A percentile compares a stretch with the other conserved stretches of the same genome.
These are phyloP conservation scores for Acanthamoeba rhysodes DNA, from an alignment of 208 protist genomes.

Conservation along the genomic window DNA sequence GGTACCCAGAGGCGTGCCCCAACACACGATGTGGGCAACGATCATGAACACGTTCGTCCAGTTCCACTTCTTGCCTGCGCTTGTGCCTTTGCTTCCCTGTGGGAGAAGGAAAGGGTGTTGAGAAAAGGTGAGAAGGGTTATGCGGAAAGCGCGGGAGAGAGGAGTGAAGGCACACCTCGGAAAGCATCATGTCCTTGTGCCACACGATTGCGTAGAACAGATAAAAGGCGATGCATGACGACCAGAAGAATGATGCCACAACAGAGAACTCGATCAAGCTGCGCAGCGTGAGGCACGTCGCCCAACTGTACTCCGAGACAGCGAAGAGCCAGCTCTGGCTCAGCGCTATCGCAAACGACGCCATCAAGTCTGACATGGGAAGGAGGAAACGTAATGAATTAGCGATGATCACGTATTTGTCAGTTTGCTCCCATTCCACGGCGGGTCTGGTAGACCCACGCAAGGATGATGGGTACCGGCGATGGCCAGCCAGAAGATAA, in stretches of 20 bases:
- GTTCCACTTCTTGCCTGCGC: slow-evolving; percentile 8
- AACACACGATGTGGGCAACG: slow-evolving; percentile 14
- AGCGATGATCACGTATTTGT: background rate
- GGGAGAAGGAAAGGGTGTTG: background rate
- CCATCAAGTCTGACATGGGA: background rate
- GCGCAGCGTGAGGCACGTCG: slow-evolving; percentile 47
- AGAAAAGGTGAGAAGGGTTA: background rate
- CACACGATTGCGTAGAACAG: slow-evolving; percentile 63
- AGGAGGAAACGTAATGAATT: background rate
- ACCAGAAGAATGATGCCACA: slow-evolving; percentile 62
- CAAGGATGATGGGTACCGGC: background rate
- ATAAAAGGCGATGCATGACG: slow-evolving; percentile 69
- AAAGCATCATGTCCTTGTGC: slow-evolving; percentile 60
- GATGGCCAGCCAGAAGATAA: slow-evolving; percentile 38
- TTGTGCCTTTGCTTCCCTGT: slow-evolving; percentile 34
- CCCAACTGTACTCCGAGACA: background rate
- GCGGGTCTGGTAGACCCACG: background rate
- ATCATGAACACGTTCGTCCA: slow-evolving; percentile 57
- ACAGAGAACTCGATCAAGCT: slow-evolving; percentile 72
- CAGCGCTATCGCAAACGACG: slow-evolving; percentile 36
- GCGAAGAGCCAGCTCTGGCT: slow-evolving; percentile 69
- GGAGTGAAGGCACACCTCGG: background rate
- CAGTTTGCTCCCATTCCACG: background rate
- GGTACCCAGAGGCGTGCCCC: slow-evolving; percentile 29
- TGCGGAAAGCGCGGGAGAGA: background rate